A percentile compares a stretch with the other conserved stretches of the same genome.
Conservation (phyloP, 345 rosid genomes). For the Camelina sativa region DNA sequence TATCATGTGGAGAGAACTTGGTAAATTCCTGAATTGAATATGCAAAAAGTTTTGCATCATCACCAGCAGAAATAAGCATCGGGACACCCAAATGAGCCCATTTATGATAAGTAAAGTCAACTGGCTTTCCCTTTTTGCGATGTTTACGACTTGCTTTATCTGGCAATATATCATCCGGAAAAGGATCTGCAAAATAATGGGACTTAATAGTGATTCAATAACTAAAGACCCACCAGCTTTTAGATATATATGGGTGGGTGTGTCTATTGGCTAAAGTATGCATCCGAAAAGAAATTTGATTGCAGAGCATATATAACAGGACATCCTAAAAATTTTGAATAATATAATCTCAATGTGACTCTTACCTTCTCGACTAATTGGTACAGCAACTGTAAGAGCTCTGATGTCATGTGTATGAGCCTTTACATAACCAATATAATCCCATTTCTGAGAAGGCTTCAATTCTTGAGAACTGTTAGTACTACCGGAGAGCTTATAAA, state of each 20-base stretch:
- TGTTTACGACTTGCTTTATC: constrained; percentile 34
- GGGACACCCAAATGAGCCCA: constrained; percentile 96
- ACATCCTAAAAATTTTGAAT: neutral
- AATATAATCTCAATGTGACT: neutral
- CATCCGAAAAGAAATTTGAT: neutral
- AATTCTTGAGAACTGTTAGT: constrained; percentile 45
- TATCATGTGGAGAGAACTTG: constrained; percentile 90
- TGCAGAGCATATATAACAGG: constrained; percentile 2
- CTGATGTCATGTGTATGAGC: constrained; percentile 94
- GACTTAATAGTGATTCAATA: neutral
- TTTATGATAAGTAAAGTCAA: constrained; percentile 71
- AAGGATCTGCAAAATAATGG: constrained; percentile 54
- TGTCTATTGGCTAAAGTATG: neutral
- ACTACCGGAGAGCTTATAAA: constrained; percentile 69
- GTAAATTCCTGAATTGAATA: constrained; percentile 84
- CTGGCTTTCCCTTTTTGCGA: constrained; percentile 57
- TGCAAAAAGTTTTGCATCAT: constrained; percentile 93
- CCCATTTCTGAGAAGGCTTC: constrained; percentile 72
- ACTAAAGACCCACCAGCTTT: constrained; percentile 4
- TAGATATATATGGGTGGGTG: neutral
- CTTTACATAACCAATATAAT: constrained; percentile 75
- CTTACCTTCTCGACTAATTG: constrained; percentile 83
- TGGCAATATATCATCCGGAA: constrained; percentile 51
- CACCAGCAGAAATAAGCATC: constrained; percentile 97
- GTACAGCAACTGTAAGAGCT: constrained; percentile 87